phyloP scores from a whole-genome alignment of 2,329 filamentous ascomycete species.

The Aspergillus bombycis region DNA sequence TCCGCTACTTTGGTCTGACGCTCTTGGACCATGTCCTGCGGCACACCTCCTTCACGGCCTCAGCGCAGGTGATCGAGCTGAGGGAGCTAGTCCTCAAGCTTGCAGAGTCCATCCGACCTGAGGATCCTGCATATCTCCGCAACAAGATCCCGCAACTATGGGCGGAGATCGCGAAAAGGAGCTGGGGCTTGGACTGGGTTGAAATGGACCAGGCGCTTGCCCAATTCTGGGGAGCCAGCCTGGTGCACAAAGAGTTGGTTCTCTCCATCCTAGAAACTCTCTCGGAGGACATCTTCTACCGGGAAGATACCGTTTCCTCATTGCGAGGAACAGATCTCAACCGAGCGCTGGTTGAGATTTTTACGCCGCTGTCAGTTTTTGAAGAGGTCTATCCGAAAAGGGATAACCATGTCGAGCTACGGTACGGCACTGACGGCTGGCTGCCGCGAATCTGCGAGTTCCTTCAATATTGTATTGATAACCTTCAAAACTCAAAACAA shows the following conservation, averaged over 20 bases:
- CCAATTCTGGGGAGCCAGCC: constrained; percentile 70
- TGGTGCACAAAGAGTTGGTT: constrained; percentile 80
- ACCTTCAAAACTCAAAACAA: constrained; percentile 67
- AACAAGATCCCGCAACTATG: constrained; percentile 95
- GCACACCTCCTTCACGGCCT: constrained; percentile 74
- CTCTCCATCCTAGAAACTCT: constrained; percentile 86
- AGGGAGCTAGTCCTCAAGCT: constrained; percentile 79
- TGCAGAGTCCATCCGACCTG: constrained; percentile 68
- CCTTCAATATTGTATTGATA: constrained; percentile 71
- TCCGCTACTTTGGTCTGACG: constrained; percentile 92
- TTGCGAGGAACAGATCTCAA: constrained; percentile 82
- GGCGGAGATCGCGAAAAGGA: constrained; percentile 91
- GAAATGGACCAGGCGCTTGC: constrained; percentile 88
- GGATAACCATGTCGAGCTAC: constrained; percentile 68
- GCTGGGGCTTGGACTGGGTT: constrained; percentile 91
- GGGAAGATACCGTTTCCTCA: constrained; percentile 83
- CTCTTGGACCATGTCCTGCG: constrained; percentile 87
- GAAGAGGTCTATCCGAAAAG: constrained; percentile 75
- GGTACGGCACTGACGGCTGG: constrained; percentile 85
- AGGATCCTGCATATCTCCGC: constrained; percentile 79
- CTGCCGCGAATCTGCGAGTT: constrained; percentile 74
- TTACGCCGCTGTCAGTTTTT: constrained; percentile 77
- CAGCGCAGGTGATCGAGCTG: constrained; percentile 68
- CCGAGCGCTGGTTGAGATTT: constrained; percentile 89
- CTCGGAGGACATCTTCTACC: constrained; percentile 90